Evolutionary conservation across 257 asterid genomes (phyloP).

Genomic region (Nicotiana benthamiana): DNA sequence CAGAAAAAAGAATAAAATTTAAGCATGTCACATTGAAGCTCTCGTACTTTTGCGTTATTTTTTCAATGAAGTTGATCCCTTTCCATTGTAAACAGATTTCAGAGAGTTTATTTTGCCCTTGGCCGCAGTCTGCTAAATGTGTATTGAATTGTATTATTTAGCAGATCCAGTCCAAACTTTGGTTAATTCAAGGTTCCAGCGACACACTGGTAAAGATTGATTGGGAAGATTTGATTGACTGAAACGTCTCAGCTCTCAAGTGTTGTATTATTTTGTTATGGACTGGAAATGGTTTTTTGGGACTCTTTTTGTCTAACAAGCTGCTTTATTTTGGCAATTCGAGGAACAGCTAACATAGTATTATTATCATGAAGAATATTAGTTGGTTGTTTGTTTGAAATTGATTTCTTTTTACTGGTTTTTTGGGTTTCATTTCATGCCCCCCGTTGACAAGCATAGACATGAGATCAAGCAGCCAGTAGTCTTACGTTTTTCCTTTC

Average conservation of each 20-base stretch:
- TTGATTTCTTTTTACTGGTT: not conserved
- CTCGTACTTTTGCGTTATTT: not conserved
- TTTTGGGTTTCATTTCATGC: not conserved
- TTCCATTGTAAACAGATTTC: not conserved
- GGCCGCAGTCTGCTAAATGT: not conserved
- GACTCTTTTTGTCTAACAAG: not conserved
- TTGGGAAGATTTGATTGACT: not conserved
- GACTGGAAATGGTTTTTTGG: not conserved
- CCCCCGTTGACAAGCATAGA: not conserved
- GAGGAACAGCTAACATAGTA: not conserved
- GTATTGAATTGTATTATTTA: not conserved
- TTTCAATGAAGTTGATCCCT: not conserved
- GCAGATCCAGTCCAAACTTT: not conserved
- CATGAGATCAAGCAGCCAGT: not conserved
- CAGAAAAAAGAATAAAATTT: not conserved
- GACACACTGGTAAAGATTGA: not conserved
- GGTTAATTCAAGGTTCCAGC: not conserved
- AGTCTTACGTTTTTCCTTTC: not conserved
- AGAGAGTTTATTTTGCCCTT: not conserved
- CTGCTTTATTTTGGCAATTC: not conserved
- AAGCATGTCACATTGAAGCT: not conserved
- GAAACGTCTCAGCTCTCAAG: not conserved
- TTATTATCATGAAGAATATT: not conserved
- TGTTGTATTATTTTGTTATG: not conserved
- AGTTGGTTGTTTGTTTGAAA: not conserved